Percentiles rank a stretch among this genome's conserved stretches.
Evolutionary conservation across 1,284 basidiomycete species (phyloP).

Genomic region (Apiotrichum sp.): DNA sequence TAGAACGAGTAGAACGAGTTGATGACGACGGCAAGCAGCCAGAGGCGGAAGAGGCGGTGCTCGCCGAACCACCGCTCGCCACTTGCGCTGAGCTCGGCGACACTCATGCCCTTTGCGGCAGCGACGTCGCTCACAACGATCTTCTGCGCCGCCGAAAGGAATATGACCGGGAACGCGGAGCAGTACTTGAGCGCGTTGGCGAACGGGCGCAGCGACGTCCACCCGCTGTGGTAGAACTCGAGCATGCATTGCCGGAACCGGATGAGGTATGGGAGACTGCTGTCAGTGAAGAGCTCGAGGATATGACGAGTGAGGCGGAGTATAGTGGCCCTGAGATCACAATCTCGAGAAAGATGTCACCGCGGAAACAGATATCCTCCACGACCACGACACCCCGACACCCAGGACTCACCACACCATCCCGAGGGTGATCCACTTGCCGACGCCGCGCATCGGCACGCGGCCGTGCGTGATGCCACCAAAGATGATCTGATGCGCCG

Average conservation of each 20-base stretch:
- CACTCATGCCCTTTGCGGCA: slow-evolving; percentile 50
- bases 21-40: slow-evolving; percentile 75
- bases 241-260: slow-evolving; percentile 89
- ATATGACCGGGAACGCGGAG: slow-evolving; percentile 95
- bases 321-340: not conserved
- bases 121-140: slow-evolving; percentile 58
- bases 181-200: slow-evolving; percentile 96
- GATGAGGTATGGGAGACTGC: slow-evolving; percentile 79
- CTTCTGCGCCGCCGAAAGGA: slow-evolving; percentile 79
- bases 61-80: slow-evolving; percentile 64
- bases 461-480: slow-evolving; percentile 63
- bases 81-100: slow-evolving; percentile 41
- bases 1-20: slow-evolving; percentile 96
- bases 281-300: not conserved
- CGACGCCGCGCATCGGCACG: slow-evolving; percentile 58
- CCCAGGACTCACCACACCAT: slow-evolving; percentile 68
- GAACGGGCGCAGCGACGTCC: slow-evolving; percentile 64
- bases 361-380: too few species aligned
- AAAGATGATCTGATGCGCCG: slow-evolving; percentile 63
- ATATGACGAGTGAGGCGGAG: too few species aligned
- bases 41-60: slow-evolving; percentile 71
- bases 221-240: slow-evolving; percentile 68
- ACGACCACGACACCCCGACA: too few species aligned
- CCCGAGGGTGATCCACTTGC: slow-evolving; percentile 68
- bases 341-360: not conserved